These are phyloP conservation scores for Apophysomyces ossiformis DNA, from an alignment of 371 early-diverging fungal species.

Conservation along the genomic window DNA sequence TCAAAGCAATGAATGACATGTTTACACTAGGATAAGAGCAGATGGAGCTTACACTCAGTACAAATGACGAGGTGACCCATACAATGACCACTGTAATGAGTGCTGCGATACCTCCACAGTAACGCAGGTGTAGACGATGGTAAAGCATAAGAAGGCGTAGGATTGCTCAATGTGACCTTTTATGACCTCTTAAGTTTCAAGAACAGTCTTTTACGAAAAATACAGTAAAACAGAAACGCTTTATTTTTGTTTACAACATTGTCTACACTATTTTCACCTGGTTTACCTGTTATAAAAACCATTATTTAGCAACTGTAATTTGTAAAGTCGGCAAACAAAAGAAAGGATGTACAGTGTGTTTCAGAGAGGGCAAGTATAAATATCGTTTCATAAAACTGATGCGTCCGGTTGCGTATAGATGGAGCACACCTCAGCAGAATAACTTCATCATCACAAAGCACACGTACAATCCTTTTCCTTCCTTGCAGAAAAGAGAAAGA, in stretches of 20 bases:
- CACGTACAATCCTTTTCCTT: not conserved
- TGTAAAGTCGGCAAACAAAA: not conserved
- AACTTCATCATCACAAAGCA: conserved; percentile 14
- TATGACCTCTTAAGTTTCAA: not conserved
- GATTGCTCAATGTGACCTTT: not conserved
- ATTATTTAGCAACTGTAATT: not conserved
- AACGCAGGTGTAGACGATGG: conserved; percentile 12
- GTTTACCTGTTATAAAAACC: not conserved
- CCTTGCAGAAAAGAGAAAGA: not conserved
- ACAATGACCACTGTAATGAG: conserved; percentile 66
- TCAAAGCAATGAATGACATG: not conserved
- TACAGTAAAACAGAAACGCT: too few relatives aligned
- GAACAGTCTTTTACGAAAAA: too few relatives aligned
- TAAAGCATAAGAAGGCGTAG: not conserved
- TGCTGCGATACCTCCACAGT: conserved; percentile 51
- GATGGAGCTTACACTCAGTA: conserved; percentile 54
- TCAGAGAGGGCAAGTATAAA: conserved; percentile 19
- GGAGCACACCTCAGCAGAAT: conserved; percentile 9
- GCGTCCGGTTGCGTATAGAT: conserved; percentile 14
- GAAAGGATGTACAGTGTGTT: not conserved
- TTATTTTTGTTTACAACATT: too few relatives aligned
- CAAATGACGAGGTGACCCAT: conserved; percentile 72
- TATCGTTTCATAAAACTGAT: conserved; percentile 7
- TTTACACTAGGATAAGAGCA: not conserved
- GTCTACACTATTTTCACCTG: too few relatives aligned